Conservation (phyloP, 202 grass and related monocot species). For the Digitaria exilis region DNA sequence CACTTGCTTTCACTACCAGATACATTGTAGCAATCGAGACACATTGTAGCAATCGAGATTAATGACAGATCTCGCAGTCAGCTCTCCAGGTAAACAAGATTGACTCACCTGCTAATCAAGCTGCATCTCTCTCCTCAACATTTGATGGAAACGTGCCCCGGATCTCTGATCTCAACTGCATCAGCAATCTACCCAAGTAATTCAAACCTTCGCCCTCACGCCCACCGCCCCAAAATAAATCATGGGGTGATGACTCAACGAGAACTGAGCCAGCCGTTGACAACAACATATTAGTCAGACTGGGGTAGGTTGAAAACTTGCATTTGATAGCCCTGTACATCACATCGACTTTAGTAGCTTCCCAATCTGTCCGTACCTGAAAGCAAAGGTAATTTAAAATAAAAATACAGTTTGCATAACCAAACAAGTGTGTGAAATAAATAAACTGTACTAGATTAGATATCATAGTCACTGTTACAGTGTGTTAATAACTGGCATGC, state of each 20-base stretch:
- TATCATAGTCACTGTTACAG: not conserved
- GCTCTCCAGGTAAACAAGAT: not conserved
- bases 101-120: constrained; percentile 15
- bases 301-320: constrained; percentile 74
- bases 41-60: too few relatives aligned
- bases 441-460: not conserved
- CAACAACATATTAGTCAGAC: constrained; percentile 72
- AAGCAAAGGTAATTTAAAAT: not conserved
- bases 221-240: constrained; percentile 95
- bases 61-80: not conserved
- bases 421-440: not conserved
- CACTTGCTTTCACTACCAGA: not conserved
- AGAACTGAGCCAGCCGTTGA: constrained; percentile 90
- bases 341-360: constrained; percentile 71
- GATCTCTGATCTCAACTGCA: constrained; percentile 80
- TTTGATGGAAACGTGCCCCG: constrained; percentile 34
- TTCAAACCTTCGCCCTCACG: constrained; percentile 89
- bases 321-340: constrained; percentile 80
- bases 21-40: not conserved
- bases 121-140: constrained; percentile 1
- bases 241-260: constrained; percentile 85
- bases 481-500: not conserved
- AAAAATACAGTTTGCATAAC: not conserved
- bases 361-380: constrained; percentile 84
- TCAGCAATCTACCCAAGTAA: constrained; percentile 89